Base-by-base conservation (phyloP, 176 grass and related monocot species). In the Zea luxurians region DNA sequence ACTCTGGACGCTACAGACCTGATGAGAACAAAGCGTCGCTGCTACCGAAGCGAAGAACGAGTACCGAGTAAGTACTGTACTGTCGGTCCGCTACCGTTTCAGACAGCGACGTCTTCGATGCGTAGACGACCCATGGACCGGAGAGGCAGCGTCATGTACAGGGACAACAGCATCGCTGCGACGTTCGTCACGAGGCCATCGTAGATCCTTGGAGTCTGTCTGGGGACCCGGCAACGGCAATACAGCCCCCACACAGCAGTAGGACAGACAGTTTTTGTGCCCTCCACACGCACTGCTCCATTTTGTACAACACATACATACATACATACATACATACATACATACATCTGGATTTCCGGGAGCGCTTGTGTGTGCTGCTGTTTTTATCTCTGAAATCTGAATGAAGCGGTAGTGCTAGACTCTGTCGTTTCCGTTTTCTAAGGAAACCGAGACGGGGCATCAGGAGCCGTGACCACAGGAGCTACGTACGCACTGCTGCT, bases 21-120 rank as follows among this genome's bases (percentile, higher is more conserved):
- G 74, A 78, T 60, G 82, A 84, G 65, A 71, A 54, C 16, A 77
- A 40, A 77, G 45, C 45, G 61, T 78, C 44, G 61, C 75, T 65
- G 75, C 64, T 68, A 69, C 61, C 75, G 82, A 77, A 77, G 65
- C 75, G 74, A 77, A 49, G 54, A 35, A 27, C 5, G 61, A 37
- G 64, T 77, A 27, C 27, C 27, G 27, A 27, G 27, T 27, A 27
- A 27, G 27, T 27, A 27, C 27, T 27, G 27, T 27, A 53, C 9
- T 34, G 9, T 10, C 54, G 21, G 44, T 21, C 74, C 45, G 43
- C 46, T n/a, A 73, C 34, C 10, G 9, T 63, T 63, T 37, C 58
- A 64, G 21, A 76, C 75, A 15, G 49, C 66, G 53, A 42, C 45
- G 16, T 60, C 34, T 47, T 62, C 42, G 45, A 77, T 36, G 43